Percentiles rank a stretch among this genome's conserved stretches.
Evolutionary conservation across 805 yeast genomes (phyloP).

Genomic region (Candida andamanensis): DNA sequence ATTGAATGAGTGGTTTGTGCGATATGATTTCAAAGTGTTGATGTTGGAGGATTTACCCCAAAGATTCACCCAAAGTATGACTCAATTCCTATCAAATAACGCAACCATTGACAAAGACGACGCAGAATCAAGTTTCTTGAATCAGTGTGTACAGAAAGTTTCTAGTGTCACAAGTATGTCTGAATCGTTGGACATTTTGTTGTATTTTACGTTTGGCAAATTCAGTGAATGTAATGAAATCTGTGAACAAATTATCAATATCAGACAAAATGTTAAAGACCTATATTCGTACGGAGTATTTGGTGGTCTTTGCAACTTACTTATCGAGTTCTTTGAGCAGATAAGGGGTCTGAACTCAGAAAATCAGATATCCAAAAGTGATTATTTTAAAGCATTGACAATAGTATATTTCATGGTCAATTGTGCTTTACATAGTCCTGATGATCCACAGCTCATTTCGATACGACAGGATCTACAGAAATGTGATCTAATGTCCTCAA

Average conservation of each 20-base stretch:
- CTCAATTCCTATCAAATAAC: neutral
- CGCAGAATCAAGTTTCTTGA: neutral
- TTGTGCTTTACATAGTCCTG: constrained; percentile 14
- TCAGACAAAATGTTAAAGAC: constrained; percentile 9
- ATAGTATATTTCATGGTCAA: constrained; percentile 30
- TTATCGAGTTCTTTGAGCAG: constrained; percentile 1
- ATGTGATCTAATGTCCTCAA: constrained; percentile 35
- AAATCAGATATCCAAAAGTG: constrained; percentile 6
- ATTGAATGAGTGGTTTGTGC: constrained; percentile 36
- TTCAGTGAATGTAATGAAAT: constrained; percentile 11
- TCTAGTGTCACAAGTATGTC: neutral
- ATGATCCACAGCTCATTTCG: constrained; percentile 2
- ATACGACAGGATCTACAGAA: constrained; percentile 20
- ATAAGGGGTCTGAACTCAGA: constrained; percentile 1
- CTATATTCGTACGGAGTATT: constrained; percentile 7
- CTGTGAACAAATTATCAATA: constrained; percentile 13
- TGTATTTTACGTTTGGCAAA: constrained; percentile 25
- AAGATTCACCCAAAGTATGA: constrained; percentile 1
- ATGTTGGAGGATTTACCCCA: constrained; percentile 2
- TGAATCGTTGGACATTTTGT: constrained; percentile 8
- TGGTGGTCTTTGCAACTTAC: neutral
- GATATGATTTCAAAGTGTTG: constrained; percentile 20
- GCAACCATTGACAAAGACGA: neutral
- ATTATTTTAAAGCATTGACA: constrained; percentile 26
- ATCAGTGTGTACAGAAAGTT: neutral